phyloP scores from a whole-genome alignment of 2,329 filamentous ascomycete species.

The Shiraia sp. region DNA sequence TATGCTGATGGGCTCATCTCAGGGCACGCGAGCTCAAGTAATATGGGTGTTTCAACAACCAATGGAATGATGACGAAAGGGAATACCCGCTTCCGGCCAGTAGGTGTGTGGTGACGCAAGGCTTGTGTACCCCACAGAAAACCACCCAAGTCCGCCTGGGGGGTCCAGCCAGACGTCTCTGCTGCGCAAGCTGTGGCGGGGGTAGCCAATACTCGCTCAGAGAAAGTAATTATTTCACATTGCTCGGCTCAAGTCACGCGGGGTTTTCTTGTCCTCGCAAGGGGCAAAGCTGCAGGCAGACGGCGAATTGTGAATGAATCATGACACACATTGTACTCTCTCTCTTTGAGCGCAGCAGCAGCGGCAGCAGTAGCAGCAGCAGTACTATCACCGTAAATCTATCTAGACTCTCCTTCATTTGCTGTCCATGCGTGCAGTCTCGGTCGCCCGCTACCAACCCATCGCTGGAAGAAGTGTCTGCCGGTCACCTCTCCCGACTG shows the following conservation, averaged over 20 bases:
- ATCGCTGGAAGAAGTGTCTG: slow-evolving; percentile 12
- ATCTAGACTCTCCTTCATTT: neutral
- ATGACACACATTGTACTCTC: slow-evolving; percentile 22
- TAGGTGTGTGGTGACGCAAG: slow-evolving; percentile 17
- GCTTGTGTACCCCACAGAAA: slow-evolving; percentile 10
- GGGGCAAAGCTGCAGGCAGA: neutral
- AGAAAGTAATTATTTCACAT: slow-evolving; percentile 5
- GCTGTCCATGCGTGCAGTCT: slow-evolving; percentile 11
- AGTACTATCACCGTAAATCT: slow-evolving; percentile 1
- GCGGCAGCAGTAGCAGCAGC: too few relatives aligned
- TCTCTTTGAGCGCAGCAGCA: too few relatives aligned
- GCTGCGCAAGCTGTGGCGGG: neutral
- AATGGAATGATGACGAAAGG: slow-evolving; percentile 22
- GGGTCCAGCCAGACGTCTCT: slow-evolving; percentile 2
- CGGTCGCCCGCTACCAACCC: slow-evolving; percentile 7
- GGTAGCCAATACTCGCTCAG: slow-evolving; percentile 13
- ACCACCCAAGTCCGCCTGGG: slow-evolving; percentile 5
- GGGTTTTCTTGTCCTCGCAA: neutral
- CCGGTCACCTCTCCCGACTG: slow-evolving; percentile 25
- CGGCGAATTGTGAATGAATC: too few relatives aligned
- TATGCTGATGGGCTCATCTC: neutral
- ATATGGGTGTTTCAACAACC: slow-evolving; percentile 8
- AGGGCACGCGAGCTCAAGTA: slow-evolving; percentile 7
- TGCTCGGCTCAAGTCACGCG: slow-evolving; percentile 14
- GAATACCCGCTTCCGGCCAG: slow-evolving; percentile 22